Evolutionary conservation across 2,329 filamentous ascomycete species (phyloP).

Genomic region (Didymella pomorum): DNA sequence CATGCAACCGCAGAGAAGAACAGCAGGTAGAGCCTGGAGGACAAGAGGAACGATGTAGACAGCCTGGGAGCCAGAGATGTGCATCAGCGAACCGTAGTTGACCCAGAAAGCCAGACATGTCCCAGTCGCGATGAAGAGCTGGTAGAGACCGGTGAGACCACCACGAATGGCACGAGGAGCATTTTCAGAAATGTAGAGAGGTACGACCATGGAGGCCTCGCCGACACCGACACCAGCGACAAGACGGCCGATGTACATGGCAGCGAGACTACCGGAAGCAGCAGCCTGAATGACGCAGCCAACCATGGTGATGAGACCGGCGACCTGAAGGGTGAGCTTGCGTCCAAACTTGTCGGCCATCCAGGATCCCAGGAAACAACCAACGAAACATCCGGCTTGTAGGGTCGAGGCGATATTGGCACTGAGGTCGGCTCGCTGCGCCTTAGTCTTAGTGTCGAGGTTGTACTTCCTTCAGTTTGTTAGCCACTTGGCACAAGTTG

Average conservation of each 20-base stretch:
- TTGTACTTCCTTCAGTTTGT: constrained; percentile 59
- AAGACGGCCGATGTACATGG: constrained; percentile 71
- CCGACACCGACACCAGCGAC: constrained; percentile 63
- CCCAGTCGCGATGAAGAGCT: constrained; percentile 64
- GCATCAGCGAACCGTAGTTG: constrained; percentile 61
- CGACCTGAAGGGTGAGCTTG: constrained; percentile 62
- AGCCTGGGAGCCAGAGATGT: constrained; percentile 57
- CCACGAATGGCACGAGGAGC: constrained; percentile 67
- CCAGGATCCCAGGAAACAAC: constrained; percentile 66
- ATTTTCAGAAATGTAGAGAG: constrained; percentile 69
- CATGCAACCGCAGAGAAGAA: constrained; percentile 68
- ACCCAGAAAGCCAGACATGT: constrained; percentile 64
- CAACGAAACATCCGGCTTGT: constrained; percentile 73
- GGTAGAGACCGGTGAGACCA: constrained; percentile 67
- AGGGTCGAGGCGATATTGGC: constrained; percentile 77
- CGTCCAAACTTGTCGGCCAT: constrained; percentile 65
- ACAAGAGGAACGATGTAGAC: constrained; percentile 69
- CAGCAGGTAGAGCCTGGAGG: constrained; percentile 70
- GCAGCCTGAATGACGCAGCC: constrained; percentile 71
- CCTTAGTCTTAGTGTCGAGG: constrained; percentile 52
- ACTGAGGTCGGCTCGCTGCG: constrained; percentile 62
- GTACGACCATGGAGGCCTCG: constrained; percentile 65
- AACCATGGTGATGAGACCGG: constrained; percentile 65
- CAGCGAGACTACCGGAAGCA: constrained; percentile 66
- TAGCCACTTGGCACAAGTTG: neutral